A percentile compares a stretch with the other conserved stretches of the same genome.
Evolutionary conservation across 2,329 filamentous ascomycete genomes (phyloP).

Genomic region (Venturia nashicola): DNA sequence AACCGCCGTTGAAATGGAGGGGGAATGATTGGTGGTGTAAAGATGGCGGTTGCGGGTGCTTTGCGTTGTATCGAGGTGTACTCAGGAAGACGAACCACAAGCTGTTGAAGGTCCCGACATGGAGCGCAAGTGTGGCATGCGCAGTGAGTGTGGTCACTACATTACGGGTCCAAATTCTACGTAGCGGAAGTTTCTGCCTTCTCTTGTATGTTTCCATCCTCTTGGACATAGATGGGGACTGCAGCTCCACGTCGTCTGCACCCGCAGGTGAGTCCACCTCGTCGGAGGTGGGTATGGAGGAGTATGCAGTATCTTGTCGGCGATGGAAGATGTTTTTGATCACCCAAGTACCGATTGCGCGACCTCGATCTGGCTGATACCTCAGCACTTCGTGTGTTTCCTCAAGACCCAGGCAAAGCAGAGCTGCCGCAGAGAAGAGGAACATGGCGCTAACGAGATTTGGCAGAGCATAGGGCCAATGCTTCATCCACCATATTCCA

Average conservation of each 20-base stretch:
- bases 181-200: slow-evolving; percentile 29
- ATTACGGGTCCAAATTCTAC: slow-evolving; percentile 34
- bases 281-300: slow-evolving; percentile 15
- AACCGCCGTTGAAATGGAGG: slow-evolving; percentile 35
- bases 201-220: slow-evolving; percentile 4
- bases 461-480: slow-evolving; percentile 57
- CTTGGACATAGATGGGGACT: slow-evolving; percentile 10
- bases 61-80: slow-evolving; percentile 29
- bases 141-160: slow-evolving; percentile 31
- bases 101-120: slow-evolving; percentile 36
- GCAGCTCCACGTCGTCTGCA: slow-evolving; percentile 10
- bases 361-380: slow-evolving; percentile 28
- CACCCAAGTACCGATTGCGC: slow-evolving; percentile 27
- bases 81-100: slow-evolving; percentile 39
- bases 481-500: slow-evolving; percentile 51
- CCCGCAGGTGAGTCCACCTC: slow-evolving; percentile 16
- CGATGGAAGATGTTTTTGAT: slow-evolving; percentile 20
- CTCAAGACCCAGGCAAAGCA: slow-evolving; percentile 53
- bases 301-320: slow-evolving; percentile 19
- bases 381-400: slow-evolving; percentile 33
- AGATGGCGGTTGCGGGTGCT: slow-evolving; percentile 20
- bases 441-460: slow-evolving; percentile 54
- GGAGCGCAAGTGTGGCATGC: slow-evolving; percentile 33
- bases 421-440: slow-evolving; percentile 40
- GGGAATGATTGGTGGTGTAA: slow-evolving; percentile 26